Evolutionary conservation across 2,329 filamentous ascomycete species (phyloP), one percentile per base, ranked within the genome.

Genomic region (Raffaelea albimanens): DNA sequence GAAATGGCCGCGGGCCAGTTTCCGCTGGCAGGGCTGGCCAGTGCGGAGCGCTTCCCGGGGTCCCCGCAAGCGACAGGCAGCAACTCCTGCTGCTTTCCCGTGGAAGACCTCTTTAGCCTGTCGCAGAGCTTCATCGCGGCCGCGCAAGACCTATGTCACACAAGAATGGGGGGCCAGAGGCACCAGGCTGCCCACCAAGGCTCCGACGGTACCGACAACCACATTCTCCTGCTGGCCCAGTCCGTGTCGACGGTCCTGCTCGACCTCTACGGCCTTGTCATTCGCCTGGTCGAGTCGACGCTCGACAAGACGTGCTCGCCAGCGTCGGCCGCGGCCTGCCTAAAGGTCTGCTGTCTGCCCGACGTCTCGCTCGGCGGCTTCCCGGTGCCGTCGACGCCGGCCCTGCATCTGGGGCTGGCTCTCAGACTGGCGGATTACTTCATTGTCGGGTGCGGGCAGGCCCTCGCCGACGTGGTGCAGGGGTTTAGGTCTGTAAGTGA

Each of bases 341-440:
- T 69, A 23, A 55, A 53, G 19, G 60, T 63, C 42, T 69, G 66
- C 61, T 64, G 64, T 45, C 61, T 70, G 2, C 67, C 67, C 11
- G 61, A 65, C 43, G 66, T 69, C 4, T 65, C 63, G 4, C 59
- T 69, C 2, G 67, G 67, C 4, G 64, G 63, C 3, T 67, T 68
- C 40, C 59, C 65, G 4, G 62, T 69, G 16, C 63, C 65, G 41
- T 63, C 65, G 13, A 61, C 65, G 4, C 63, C 65, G 1, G 61
- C 61, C n/a, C 57, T 69, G 31, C 67, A 68, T 50, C 67, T 69
- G 62, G 67, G 62, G 11, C 57, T 70, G 19, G 67, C 66, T 3
- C 59, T 69, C 25, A 65, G 68, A 50, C 56, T 70, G n/a, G 66
- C 63, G 5, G 64, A 68, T 49, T 64, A 67, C 52, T 67, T 69